These are phyloP conservation scores for Aureobasidium leucospermi DNA, from an alignment of 2,329 filamentous ascomycete species.

Conservation along the genomic window DNA sequence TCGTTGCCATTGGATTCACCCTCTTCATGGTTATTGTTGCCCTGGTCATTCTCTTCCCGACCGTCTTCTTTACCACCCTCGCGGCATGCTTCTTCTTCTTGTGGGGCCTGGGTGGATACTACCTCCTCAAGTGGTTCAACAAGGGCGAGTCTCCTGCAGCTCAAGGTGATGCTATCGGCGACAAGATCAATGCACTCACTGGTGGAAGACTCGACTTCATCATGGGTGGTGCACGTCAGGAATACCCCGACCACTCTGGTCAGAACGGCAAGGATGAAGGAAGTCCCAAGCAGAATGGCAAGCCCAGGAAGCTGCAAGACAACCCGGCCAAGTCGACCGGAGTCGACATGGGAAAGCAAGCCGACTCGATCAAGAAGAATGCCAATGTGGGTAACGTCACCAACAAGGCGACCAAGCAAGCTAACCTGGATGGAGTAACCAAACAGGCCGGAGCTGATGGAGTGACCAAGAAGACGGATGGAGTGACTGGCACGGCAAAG, in stretches of 20 bases:
- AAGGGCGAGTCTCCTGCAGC: conserved; percentile 21
- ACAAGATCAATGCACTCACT: conserved; percentile 33
- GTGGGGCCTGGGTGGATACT: conserved; percentile 57
- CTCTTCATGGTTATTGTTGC: conserved; percentile 62
- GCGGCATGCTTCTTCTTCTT: conserved; percentile 59
- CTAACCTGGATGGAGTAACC: conserved; percentile 14
- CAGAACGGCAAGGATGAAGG: conserved; percentile 5
- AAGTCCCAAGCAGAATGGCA: conserved; percentile 7
- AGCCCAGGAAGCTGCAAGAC: conserved; percentile 12
- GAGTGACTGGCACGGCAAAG: conserved; percentile 1
- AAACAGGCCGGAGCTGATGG: conserved; percentile 3
- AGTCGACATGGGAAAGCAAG: conserved; percentile 11
- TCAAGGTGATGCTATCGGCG: conserved; percentile 31
- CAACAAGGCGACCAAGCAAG: conserved; percentile 14
- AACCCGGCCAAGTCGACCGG: conserved; percentile 14
- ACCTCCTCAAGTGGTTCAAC: conserved; percentile 37
- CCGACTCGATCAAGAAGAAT: conserved; percentile 14
- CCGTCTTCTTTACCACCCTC: conserved; percentile 58
- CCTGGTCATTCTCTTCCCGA: conserved; percentile 59
- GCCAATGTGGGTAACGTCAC: conserved; percentile 14
- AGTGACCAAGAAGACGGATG: conserved; percentile 4
- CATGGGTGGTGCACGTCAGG: conserved; percentile 22
- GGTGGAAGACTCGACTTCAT: conserved; percentile 32
- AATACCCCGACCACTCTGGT: conserved; percentile 6
- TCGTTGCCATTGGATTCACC: conserved; percentile 52